Conservation (phyloP, 768 basidiomycete species). For the Phallus indusiatus region DNA sequence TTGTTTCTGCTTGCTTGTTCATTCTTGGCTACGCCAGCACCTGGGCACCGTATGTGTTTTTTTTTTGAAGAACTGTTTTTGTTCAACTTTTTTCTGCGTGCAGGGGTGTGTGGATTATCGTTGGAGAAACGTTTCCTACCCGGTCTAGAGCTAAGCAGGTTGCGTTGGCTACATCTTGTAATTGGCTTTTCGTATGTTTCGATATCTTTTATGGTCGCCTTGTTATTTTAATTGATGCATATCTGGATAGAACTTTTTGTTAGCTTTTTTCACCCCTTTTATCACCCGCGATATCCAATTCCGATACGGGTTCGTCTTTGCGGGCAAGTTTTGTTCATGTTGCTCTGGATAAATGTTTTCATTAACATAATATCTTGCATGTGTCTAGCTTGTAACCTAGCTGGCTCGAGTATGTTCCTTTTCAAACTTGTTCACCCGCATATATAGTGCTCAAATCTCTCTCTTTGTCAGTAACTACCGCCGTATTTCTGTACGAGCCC, state of each 20-base stretch:
- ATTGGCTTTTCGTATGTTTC: constrained; percentile 42
- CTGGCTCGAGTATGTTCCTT: constrained; percentile 4
- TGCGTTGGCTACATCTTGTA: constrained; percentile 51
- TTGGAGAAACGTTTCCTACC: constrained; percentile 69
- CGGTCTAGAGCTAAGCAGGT: constrained; percentile 65
- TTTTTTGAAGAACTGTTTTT: too few relatives aligned
- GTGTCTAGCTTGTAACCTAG: constrained; percentile 52
- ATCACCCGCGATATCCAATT: constrained; percentile 50
- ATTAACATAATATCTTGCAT: not conserved
- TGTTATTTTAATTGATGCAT: not conserved
- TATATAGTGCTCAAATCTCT: constrained; percentile 12
- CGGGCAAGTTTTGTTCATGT: constrained; percentile 28
- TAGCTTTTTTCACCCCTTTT: constrained; percentile 73
- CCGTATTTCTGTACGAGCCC: constrained; percentile 69
- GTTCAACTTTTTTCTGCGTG: not conserved
- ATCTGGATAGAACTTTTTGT: constrained; percentile 41
- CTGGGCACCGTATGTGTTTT: constrained; percentile 45
- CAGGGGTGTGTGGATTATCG: constrained; percentile 66
- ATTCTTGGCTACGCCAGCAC: constrained; percentile 65
- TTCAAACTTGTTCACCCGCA: not conserved
- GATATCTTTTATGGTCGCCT: not conserved
- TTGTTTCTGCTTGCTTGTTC: constrained; percentile 60
- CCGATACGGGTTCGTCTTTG: constrained; percentile 64
- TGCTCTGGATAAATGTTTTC: not conserved
- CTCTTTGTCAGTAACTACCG: constrained; percentile 51